Percentiles rank a stretch among this genome's conserved stretches.
Evolutionary conservation across 106 monocot species (phyloP).

Genomic region (Iris macrosiphon): DNA sequence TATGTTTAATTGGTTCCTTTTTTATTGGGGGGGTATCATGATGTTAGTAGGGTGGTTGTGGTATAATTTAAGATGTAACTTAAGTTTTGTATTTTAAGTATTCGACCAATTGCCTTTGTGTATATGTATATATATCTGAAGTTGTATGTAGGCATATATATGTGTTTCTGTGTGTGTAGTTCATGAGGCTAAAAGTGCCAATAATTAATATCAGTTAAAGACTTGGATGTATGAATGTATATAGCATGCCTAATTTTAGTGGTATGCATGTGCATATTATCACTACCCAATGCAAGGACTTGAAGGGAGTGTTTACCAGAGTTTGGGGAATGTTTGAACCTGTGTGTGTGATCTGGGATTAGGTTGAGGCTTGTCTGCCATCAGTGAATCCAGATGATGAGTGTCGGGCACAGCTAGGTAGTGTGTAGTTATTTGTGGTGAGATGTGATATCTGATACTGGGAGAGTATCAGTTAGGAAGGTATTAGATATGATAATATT

Average conservation of each 20-base stretch:
- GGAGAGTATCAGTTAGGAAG: too few species aligned
- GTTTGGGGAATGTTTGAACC: neutral
- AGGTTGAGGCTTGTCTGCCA: neutral
- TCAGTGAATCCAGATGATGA: neutral
- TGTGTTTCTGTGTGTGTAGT: neutral
- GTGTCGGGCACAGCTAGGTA: too few species aligned
- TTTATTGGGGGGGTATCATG: too few species aligned
- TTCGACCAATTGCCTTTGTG: neutral
- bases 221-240: neutral
- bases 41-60: too few species aligned
- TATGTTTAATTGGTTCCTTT: too few species aligned
- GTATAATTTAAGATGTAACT: too few species aligned
- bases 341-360: neutral
- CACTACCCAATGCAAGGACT: too few species aligned
- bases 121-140: neutral
- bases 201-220: neutral
- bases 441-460: too few species aligned
- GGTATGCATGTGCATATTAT: neutral
- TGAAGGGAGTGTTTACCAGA: neutral
- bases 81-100: too few species aligned
- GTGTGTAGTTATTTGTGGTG: too few species aligned
- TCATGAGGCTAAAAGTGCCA: neutral
- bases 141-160: neutral
- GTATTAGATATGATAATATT: too few species aligned
- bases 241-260: neutral